phyloP scores from a whole-genome alignment of 768 basidiomycete genomes.

The Crassisporium funariophilum region DNA sequence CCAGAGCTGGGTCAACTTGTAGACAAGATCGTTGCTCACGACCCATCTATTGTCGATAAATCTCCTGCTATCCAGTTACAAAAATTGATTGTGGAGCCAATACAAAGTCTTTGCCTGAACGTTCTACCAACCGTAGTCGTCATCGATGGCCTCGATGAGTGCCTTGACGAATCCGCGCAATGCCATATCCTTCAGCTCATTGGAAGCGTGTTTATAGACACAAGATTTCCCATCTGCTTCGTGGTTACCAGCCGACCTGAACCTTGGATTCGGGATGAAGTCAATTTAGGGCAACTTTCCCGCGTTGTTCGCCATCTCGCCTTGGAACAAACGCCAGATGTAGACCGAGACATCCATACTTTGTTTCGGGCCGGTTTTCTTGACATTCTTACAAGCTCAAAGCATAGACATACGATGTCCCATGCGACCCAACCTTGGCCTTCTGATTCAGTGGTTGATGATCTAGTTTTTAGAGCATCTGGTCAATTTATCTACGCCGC shows the following conservation, averaged over 20 bases:
- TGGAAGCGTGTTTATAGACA: not conserved
- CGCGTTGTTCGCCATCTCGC: not conserved
- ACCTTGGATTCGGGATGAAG: conserved; percentile 1
- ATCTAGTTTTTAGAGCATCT: not conserved
- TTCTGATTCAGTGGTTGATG: not conserved
- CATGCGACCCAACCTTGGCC: not conserved
- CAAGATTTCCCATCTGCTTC: not conserved
- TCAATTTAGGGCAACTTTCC: not conserved
- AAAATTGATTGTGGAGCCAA: conserved; percentile 9
- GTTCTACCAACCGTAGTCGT: conserved; percentile 6
- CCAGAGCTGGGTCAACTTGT: conserved; percentile 2
- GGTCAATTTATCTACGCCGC: conserved; percentile 9
- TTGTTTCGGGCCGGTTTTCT: conserved; percentile 5
- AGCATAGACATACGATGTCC: not conserved
- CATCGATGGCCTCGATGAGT: conserved; percentile 24
- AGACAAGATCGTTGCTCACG: not conserved
- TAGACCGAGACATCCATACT: conserved; percentile 3
- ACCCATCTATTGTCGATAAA: conserved; percentile 7
- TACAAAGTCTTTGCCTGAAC: not conserved
- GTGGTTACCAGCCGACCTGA: conserved; percentile 14
- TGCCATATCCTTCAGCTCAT: conserved; percentile 5
- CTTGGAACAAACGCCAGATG: conserved; percentile 6
- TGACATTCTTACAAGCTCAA: too few relatives aligned
- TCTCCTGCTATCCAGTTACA: conserved; percentile 7
- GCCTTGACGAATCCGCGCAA: conserved; percentile 7